A percentile compares a stretch with the other conserved stretches of the same genome.
Conservation (phyloP, 257 asterid species). For the Solanum megistacrolobum region DNA sequence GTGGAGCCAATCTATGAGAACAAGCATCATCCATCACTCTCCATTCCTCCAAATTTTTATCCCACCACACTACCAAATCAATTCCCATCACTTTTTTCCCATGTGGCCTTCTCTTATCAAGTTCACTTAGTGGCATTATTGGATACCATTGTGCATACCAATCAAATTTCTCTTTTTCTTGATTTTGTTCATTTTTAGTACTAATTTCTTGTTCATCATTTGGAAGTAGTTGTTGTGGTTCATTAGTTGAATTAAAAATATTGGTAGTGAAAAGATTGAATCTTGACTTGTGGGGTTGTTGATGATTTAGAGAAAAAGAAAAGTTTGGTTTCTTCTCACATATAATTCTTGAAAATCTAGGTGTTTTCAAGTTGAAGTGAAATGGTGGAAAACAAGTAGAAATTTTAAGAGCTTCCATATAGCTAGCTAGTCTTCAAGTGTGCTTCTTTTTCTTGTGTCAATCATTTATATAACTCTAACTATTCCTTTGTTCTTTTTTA, state of each 20-base stretch:
- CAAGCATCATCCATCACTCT: conserved; percentile 75
- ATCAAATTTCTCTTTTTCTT: conserved; percentile 38
- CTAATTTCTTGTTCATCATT: neutral
- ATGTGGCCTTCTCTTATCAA: conserved; percentile 73
- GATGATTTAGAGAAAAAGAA: conserved; percentile 4
- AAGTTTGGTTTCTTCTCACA: conserved; percentile 5
- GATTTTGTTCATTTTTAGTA: conserved; percentile 1
- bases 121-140: conserved; percentile 57
- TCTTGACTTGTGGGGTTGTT: neutral
- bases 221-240: neutral
- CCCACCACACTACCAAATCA: conserved; percentile 82
- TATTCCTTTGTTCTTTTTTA: too few relatives aligned
- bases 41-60: conserved; percentile 60
- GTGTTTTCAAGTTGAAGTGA: neutral
- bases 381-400: neutral
- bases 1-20: conserved; percentile 78
- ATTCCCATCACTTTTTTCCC: conserved; percentile 71
- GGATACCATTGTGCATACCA: conserved; percentile 86
- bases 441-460: neutral
- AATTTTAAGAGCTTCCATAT: neutral
- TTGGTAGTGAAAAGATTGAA: conserved; percentile 36
- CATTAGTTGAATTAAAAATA: neutral
- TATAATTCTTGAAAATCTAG: neutral
- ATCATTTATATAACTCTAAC: neutral
- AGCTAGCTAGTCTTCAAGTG: neutral